Evolutionary conservation across 305 asterid species (phyloP).

Genomic region (Solanum chacoense): DNA sequence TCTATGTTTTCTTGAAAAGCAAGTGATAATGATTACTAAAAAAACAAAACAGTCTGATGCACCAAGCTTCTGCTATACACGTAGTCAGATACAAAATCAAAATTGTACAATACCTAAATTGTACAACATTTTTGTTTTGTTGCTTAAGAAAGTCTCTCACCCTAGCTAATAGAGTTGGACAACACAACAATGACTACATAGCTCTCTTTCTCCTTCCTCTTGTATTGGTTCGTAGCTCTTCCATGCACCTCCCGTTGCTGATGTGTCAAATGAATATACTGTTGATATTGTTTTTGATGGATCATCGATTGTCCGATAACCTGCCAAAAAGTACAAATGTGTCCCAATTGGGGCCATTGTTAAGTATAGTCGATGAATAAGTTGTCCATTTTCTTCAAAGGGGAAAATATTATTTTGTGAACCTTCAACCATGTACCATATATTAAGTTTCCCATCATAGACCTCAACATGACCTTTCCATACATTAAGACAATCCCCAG

Average conservation of each 20-base stretch:
- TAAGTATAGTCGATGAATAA: conserved; percentile 9
- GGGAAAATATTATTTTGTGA: conserved; percentile 18
- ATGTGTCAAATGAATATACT: conserved; percentile 27
- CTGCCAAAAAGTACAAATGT: conserved; percentile 24
- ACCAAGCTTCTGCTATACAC: fast-evolving
- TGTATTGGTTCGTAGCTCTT: conserved; percentile 14
- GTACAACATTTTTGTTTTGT: not conserved
- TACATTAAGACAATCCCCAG: conserved; percentile 35
- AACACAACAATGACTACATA: conserved; percentile 33
- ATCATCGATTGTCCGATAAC: conserved; percentile 11
- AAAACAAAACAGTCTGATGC: not conserved
- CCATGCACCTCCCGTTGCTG: conserved; percentile 16
- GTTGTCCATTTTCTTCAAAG: conserved; percentile 1
- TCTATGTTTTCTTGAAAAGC: not conserved
- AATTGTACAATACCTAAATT: not conserved
- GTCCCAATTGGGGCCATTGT: conserved; percentile 29
- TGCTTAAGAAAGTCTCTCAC: not conserved
- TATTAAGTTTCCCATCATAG: conserved; percentile 23
- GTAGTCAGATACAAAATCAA: not conserved
- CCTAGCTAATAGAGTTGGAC: conserved; percentile 10
- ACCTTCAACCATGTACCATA: conserved; percentile 33
- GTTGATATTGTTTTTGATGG: conserved; percentile 10
- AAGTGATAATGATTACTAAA: not conserved
- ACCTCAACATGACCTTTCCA: conserved; percentile 40
- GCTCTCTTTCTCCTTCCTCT: conserved; percentile 16